phyloP scores from a whole-genome alignment of 352 stramenopile species.

The Lagenidium giganteum region DNA sequence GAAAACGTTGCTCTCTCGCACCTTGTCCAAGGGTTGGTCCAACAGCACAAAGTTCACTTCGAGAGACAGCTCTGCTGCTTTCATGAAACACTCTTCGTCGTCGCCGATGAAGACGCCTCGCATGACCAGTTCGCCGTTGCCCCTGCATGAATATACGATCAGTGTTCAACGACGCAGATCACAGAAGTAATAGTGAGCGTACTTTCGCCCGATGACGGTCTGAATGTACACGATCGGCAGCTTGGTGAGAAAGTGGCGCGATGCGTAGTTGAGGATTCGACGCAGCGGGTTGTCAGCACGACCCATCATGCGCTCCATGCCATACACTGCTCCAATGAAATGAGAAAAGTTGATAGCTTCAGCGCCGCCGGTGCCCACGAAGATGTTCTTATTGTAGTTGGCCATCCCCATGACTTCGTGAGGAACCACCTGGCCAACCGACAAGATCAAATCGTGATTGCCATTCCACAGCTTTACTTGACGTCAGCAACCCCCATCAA shows the following conservation, averaged over 20 bases:
- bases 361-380: constrained; percentile 92
- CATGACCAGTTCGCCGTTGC: constrained; percentile 55
- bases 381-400: constrained; percentile 99
- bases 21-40: constrained; percentile 86
- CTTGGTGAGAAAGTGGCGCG: constrained; percentile 86
- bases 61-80: constrained; percentile 91
- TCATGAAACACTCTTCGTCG: constrained; percentile 94
- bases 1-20: not conserved
- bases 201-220: constrained; percentile 90
- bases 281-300: constrained; percentile 93
- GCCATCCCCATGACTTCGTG: constrained; percentile 98
- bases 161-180: not conserved
- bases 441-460: constrained; percentile 90
- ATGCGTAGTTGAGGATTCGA: constrained; percentile 95
- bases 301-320: constrained; percentile 99
- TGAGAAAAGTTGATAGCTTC: constrained; percentile 97
- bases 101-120: constrained; percentile 95
- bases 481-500: too few species aligned
- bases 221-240: constrained; percentile 95
- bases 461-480: constrained; percentile 86
- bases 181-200: constrained; percentile 2
- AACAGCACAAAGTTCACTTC: constrained; percentile 96
- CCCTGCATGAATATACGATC: constrained; percentile 1
- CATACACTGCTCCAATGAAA: constrained; percentile 97
- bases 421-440: constrained; percentile 96